phyloP scores from a whole-genome alignment of 2,329 filamentous ascomycete species.

The Xylariaceae sp. region DNA sequence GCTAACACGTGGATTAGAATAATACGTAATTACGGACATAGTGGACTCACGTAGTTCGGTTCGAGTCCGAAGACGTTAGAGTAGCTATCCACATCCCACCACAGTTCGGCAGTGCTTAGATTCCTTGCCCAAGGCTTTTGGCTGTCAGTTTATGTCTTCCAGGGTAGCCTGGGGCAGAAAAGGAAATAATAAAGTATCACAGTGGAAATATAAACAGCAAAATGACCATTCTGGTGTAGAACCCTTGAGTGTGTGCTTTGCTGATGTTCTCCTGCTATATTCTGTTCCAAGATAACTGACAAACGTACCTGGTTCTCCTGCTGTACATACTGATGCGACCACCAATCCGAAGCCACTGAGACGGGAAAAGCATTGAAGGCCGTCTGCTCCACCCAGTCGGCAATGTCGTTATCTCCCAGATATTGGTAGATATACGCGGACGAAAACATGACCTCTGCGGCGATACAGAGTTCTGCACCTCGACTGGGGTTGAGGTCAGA shows the following conservation, averaged over 20 bases:
- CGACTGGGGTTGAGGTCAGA: constrained; percentile 45
- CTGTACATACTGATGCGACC: constrained; percentile 59
- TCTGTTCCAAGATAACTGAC: too few relatives aligned
- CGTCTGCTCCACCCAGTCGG: constrained; percentile 54
- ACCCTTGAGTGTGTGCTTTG: too few relatives aligned
- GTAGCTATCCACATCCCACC: constrained; percentile 53
- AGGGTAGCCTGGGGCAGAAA: too few relatives aligned
- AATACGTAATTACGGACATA: background rate
- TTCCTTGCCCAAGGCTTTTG: constrained; percentile 50
- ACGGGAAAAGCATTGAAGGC: constrained; percentile 61
- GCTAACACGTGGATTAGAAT: constrained; percentile 30
- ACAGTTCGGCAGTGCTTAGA: constrained; percentile 42
- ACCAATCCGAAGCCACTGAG: constrained; percentile 56
- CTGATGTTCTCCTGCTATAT: too few relatives aligned
- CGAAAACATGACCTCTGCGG: constrained; percentile 41
- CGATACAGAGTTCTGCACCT: constrained; percentile 43
- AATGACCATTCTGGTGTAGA: too few relatives aligned
- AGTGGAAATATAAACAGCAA: too few relatives aligned
- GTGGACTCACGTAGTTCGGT: constrained; percentile 49
- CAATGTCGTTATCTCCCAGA: constrained; percentile 43
- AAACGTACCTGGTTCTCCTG: constrained; percentile 55
- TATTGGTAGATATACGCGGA: constrained; percentile 39
- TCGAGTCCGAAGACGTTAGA: constrained; percentile 58
- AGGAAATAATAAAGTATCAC: too few relatives aligned
- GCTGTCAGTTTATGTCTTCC: too few relatives aligned